A percentile compares a stretch with the other conserved stretches of the same genome.
Evolutionary conservation across 2,329 filamentous ascomycete species (phyloP).

Genomic region (Trichoderma sp.): DNA sequence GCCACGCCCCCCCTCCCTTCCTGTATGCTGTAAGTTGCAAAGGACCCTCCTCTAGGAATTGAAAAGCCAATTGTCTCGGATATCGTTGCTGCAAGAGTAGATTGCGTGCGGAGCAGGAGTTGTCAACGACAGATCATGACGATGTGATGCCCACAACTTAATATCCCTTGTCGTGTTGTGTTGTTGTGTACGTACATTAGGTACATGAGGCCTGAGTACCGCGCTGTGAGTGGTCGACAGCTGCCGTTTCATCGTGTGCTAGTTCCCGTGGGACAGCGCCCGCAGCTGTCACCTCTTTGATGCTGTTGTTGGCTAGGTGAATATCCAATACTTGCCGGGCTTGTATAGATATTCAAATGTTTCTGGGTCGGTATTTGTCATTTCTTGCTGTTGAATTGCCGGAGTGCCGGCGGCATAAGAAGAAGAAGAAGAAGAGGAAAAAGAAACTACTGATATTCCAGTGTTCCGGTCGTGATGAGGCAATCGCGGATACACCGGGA

Average conservation of each 20-base stretch:
- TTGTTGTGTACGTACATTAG: neutral
- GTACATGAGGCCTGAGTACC: no score
- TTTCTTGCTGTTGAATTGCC: neutral
- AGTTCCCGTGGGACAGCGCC: slow-evolving; percentile 12
- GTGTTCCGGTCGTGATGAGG: slow-evolving; percentile 11
- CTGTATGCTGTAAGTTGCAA: neutral
- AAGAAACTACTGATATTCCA: neutral
- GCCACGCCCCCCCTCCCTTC: neutral
- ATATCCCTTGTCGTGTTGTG: neutral
- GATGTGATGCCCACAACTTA: neutral
- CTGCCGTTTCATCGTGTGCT: slow-evolving; percentile 12
- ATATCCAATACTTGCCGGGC: no score
- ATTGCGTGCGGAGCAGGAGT: slow-evolving; percentile 21
- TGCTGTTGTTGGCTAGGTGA: no score
- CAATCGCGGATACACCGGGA: slow-evolving; percentile 10
- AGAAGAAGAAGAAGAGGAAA: neutral
- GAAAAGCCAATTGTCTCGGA: neutral
- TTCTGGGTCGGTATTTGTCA: slow-evolving; percentile 4
- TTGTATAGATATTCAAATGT: no score
- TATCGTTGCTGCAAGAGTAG: slow-evolving; percentile 16
- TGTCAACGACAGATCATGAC: slow-evolving; percentile 20
- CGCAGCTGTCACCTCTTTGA: neutral
- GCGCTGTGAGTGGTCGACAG: neutral
- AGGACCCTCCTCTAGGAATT: neutral
- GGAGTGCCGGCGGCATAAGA: neutral